phyloP scores from a whole-genome alignment of 73 alveolate genomes.

The Tetrahymena borealis region DNA sequence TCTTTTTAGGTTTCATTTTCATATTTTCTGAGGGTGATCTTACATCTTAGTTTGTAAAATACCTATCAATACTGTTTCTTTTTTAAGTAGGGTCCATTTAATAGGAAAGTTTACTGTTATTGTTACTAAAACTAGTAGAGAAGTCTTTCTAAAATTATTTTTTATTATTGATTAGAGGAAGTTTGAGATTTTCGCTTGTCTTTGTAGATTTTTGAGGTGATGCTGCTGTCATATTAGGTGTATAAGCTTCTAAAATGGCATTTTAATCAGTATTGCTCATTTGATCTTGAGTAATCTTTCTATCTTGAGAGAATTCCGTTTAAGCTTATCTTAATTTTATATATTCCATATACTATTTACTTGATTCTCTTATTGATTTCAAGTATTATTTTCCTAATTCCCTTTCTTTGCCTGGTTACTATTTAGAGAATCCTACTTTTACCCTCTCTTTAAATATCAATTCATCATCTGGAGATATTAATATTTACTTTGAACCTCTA shows the following conservation, averaged over 20 bases:
- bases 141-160: too few species aligned
- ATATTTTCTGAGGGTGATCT: neutral
- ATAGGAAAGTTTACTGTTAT: too few species aligned
- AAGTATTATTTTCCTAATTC: neutral
- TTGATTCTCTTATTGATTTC: neutral
- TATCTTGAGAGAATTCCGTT: neutral
- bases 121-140: too few species aligned
- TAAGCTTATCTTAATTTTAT: neutral
- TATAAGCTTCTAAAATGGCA: neutral
- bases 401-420: neutral
- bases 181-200: too few species aligned
- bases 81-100: too few species aligned
- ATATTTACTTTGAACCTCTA: neutral
- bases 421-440: neutral
- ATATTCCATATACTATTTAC: neutral
- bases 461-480: neutral
- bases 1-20: neutral
- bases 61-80: too few species aligned
- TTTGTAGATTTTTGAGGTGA: too few species aligned
- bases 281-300: neutral
- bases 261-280: neutral
- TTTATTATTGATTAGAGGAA: too few species aligned
- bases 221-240: too few species aligned
- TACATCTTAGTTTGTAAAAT: neutral
- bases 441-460: neutral